Evolutionary conservation across 495 filamentous ascomycete species (phyloP).

Genomic region (Cladorrhinum samala): DNA sequence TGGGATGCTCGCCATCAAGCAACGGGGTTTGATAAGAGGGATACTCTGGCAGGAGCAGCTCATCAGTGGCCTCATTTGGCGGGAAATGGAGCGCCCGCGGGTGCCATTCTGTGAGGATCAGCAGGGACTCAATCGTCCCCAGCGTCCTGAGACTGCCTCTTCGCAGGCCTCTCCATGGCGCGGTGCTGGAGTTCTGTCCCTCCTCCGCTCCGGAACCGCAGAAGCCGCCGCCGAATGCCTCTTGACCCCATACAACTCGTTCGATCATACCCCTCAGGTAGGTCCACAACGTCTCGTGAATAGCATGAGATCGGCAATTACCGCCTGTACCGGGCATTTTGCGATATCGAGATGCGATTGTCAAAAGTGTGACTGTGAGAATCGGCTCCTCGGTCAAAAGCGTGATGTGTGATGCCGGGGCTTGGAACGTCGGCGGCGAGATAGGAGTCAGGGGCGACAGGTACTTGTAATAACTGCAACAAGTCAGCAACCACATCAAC

Average conservation of each 20-base stretch:
- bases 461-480: constrained; percentile 73
- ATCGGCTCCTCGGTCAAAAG: constrained; percentile 88
- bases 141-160: constrained; percentile 81
- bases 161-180: constrained; percentile 50
- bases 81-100: constrained; percentile 93
- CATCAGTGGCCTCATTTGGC: constrained; percentile 68
- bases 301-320: constrained; percentile 75
- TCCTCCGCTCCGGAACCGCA: constrained; percentile 67
- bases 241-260: constrained; percentile 89
- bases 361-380: constrained; percentile 80
- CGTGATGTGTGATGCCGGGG: constrained; percentile 63
- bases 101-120: constrained; percentile 96
- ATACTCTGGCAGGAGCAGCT: constrained; percentile 48
- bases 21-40: constrained; percentile 38
- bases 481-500: constrained; percentile 7
- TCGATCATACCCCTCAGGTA: constrained; percentile 92
- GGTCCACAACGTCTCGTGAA: constrained; percentile 93
- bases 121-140: constrained; percentile 86
- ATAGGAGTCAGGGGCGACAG: constrained; percentile 89
- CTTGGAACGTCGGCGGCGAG: constrained; percentile 74
- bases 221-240: constrained; percentile 85
- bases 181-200: constrained; percentile 56
- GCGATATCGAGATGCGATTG: constrained; percentile 81
- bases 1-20: constrained; percentile 39
- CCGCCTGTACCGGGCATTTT: constrained; percentile 74